These are phyloP conservation scores for Lagerstroemia speciosa DNA, from an alignment of 345 rosid species.

Conservation along the genomic window DNA sequence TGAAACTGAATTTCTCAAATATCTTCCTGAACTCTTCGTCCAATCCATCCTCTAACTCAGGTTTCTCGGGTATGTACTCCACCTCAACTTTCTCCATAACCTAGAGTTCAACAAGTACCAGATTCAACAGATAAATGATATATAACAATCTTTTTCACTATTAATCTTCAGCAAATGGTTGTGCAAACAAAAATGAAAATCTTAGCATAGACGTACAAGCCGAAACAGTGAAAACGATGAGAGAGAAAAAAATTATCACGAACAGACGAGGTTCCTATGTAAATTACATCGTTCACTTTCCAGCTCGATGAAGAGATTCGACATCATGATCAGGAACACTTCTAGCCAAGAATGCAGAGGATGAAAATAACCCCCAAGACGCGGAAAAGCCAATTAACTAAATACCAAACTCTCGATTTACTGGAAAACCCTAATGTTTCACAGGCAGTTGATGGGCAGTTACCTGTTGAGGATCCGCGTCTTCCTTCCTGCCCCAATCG, in stretches of 20 bases:
- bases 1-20: conserved; percentile 74
- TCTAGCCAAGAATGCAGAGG: not conserved
- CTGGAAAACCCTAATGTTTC: conserved; percentile 23
- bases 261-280: not conserved
- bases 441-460: conserved; percentile 1
- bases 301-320: not conserved
- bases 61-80: conserved; percentile 86
- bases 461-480: conserved; percentile 42
- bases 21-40: conserved; percentile 72
- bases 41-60: conserved; percentile 71
- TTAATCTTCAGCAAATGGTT: not conserved
- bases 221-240: not conserved
- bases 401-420: not conserved
- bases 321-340: not conserved
- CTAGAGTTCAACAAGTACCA: conserved; percentile 21
- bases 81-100: conserved; percentile 51
- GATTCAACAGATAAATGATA: not conserved
- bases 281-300: not conserved
- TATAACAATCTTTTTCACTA: not conserved
- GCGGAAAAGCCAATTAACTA: not conserved
- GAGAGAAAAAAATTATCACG: no score
- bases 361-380: not conserved
- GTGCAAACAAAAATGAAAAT: not conserved
- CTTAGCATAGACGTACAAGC: not conserved
- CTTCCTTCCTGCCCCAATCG: conserved; percentile 39